These are phyloP conservation scores for Ulota crispa DNA, from an alignment of 225 moss, liverwort and hornwort species.

Conservation along the genomic window DNA sequence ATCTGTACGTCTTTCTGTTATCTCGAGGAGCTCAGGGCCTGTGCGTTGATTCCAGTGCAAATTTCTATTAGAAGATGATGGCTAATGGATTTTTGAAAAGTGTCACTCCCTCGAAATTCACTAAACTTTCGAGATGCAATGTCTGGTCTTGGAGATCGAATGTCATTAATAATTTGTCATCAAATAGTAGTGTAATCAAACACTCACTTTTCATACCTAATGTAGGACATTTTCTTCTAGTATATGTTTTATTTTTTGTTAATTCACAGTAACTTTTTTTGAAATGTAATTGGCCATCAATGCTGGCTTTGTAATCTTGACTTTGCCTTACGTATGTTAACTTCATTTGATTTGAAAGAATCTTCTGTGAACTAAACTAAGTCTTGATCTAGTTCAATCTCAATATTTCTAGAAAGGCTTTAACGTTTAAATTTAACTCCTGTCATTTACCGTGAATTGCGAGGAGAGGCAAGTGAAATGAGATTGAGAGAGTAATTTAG, in stretches of 20 bases:
- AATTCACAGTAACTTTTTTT: background rate
- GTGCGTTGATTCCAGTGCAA: background rate
- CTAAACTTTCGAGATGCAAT: background rate
- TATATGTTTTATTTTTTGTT: background rate
- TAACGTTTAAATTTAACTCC: background rate
- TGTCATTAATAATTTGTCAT: background rate
- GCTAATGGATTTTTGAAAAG: background rate
- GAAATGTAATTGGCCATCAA: background rate
- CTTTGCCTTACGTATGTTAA: background rate
- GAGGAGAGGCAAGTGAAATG: background rate
- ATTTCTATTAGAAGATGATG: background rate
- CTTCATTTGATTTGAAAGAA: background rate
- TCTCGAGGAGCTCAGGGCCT: background rate
- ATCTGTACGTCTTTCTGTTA: conserved; percentile 60
- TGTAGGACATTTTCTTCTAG: background rate
- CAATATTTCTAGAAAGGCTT: background rate
- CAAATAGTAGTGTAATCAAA: background rate
- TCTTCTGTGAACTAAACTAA: background rate
- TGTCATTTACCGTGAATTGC: conserved; percentile 1
- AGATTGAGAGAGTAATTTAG: conserved; percentile 13
- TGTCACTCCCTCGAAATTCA: too few species aligned
- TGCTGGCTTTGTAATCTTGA: background rate
- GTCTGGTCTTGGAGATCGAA: background rate
- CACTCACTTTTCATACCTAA: background rate
- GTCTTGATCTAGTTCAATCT: background rate